Evolutionary conservation across 352 stramenopile species (phyloP), one percentile per base, ranked within the genome.

Genomic region (Albugo laibachii): DNA sequence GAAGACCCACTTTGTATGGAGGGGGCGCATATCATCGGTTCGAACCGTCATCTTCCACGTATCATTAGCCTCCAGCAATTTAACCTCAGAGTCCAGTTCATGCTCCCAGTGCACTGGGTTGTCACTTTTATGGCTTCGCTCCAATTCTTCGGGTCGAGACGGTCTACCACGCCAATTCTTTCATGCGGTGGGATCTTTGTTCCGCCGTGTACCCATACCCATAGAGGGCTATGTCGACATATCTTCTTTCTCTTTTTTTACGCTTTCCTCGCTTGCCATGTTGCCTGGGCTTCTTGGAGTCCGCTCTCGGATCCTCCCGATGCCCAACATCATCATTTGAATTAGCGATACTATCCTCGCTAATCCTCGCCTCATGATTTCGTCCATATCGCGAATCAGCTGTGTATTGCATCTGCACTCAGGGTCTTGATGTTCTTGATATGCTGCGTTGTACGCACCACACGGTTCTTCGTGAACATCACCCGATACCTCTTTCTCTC

Each of bases 1-100:
- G 34, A 54, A 55, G 5, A 55, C 50, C 50, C 50, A 51, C 5
- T 45, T 15, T 15, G 14, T 53, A 37, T 55, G 60, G 11, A 68
- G 36, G 0, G 41, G 13, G 19, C 55, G 43, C 12, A 45, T 47
- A 1, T 40, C 35, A 2, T 11, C 5, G 3, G 13, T 19, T 2
- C 11, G 19, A 5, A 21, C 34, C 14, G 53, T 41, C 8, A 47
- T 10, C 1, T 1, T 11, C 47, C 52, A 58, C 6, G 52, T 58
- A 10, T 41, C 34, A 42, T 58, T 53, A 20, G 15, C 45, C 1
- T 18, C 12, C 5, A 53, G 36, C 31, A 45, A 1, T 11, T 8
- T 37, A 19, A 54, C 18, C 15, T 54, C 49, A 36, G 38, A 24
- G 20, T 43, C 38, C 16, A 43, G 3, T 19, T 3, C 3, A 10